These are phyloP conservation scores for Farysia itapuensis DNA, from an alignment of 1,284 basidiomycete genomes.

Conservation along the genomic window DNA sequence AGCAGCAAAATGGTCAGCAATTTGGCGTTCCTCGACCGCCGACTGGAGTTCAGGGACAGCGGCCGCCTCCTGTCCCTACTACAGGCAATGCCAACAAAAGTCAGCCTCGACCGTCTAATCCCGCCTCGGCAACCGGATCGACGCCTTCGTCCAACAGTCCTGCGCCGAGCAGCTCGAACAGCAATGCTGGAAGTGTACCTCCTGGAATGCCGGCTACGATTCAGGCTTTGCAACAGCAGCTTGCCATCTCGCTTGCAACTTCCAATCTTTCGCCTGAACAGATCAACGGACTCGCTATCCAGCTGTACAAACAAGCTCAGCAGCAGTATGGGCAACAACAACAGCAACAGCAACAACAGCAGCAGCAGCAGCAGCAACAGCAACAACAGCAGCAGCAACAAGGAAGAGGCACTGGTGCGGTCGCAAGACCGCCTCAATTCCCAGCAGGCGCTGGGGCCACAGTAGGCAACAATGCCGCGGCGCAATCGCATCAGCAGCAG, in stretches of 20 bases:
- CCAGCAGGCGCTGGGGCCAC: too few species aligned
- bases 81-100: background rate
- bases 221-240: slow-evolving; percentile 49
- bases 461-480: too few species aligned
- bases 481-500: slow-evolving; percentile 14
- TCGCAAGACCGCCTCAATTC: too few species aligned
- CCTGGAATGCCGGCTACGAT: slow-evolving; percentile 40
- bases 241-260: slow-evolving; percentile 42
- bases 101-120: slow-evolving; percentile 2
- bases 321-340: slow-evolving; percentile 9
- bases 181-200: background rate
- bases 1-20: background rate
- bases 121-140: background rate
- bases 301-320: slow-evolving; percentile 52
- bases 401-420: background rate
- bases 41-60: background rate
- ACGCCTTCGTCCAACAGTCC: too few species aligned
- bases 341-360: background rate
- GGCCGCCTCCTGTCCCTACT: background rate
- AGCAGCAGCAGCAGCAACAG: background rate
- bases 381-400: background rate
- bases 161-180: background rate
- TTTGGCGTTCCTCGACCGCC: background rate
- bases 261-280: slow-evolving; percentile 45
- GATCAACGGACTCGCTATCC: slow-evolving; percentile 47